Base-by-base conservation (phyloP, 345 rosid species). In the Eucalyptus curtisii region DNA sequence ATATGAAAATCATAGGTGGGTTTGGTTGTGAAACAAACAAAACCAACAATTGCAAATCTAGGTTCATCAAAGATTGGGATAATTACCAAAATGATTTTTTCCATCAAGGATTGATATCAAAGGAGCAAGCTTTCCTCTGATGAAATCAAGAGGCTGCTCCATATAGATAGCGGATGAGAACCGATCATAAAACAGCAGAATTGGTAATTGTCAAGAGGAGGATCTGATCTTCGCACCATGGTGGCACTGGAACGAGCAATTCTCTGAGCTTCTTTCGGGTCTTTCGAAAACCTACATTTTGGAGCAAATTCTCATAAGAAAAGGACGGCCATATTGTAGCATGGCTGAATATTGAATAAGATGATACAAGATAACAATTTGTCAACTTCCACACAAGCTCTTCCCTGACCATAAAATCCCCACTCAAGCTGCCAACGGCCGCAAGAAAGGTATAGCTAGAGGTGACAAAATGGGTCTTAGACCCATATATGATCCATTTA, bases 231-330 rank as follows among this genome's bases (percentile, higher is more conserved):
- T 66, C 22, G 20, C 37, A 16, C 79, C 79, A n/a, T 66, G 79
- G 20, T 94, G 90, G 91, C 87, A 92, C 95, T 94, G 90, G 94
- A 92, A 88, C 93, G 93, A 87, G 97, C 90, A 88, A 94, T 90
- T 91, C 95, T 93, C 88, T 95, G 98, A 53, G 98, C 99, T 90
- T 95, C 99, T 92, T 95, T 98, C 33, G 95, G 93, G 91, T 98
- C 97, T 92, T 93, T 98, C 87, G 96, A 89, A 89, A 98, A 96
- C 91, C 99, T 96, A 95, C 91, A 80, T 47, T 85, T 45, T 17
- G 68, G 20, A 37, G 37, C 76, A 84, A 31, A 87, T 24, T 47
- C 68, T 86, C 79, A n/a, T 66, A 31, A 66, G 79, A 31, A 55
- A 66, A 66, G 79, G 79, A 66, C 4, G 22, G 40, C 79, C 40